phyloP scores from a whole-genome alignment of 176 grass and related monocot genomes.

The Alopecurus myosuroides region DNA sequence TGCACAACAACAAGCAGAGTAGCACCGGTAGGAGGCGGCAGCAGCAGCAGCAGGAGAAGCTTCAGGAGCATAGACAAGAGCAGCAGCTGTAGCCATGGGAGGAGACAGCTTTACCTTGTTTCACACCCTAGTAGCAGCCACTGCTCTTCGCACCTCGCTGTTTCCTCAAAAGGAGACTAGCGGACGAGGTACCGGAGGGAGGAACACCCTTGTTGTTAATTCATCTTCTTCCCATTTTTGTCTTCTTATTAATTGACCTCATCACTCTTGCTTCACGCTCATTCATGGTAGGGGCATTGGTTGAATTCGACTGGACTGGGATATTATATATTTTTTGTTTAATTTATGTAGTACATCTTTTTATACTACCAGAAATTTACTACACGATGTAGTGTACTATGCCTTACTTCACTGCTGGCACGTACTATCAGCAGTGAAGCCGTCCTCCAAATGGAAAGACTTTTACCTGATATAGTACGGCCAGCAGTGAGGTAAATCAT shows the following conservation, averaged over 20 bases:
- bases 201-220: background rate
- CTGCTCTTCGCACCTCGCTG: background rate
- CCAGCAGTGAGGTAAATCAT: no score
- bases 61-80: background rate
- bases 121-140: background rate
- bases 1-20: slow-evolving; percentile 97
- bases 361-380: background rate
- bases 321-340: background rate
- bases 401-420: background rate
- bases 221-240: background rate
- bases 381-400: background rate
- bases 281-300: background rate
- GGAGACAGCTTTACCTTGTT: background rate
- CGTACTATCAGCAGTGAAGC: no score
- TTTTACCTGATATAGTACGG: no score
- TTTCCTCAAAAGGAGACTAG: background rate
- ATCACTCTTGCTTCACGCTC: background rate
- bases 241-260: background rate
- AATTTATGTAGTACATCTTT: background rate
- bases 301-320: background rate
- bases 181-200: background rate
- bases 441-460: no score
- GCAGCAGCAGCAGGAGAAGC: slow-evolving; percentile 3
- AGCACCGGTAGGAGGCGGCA: slow-evolving; percentile 26
- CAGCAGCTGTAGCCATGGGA: slow-evolving; percentile 15